phyloP scores from a whole-genome alignment of 768 basidiomycete species.

The Kwoniella shandongensis region DNA sequence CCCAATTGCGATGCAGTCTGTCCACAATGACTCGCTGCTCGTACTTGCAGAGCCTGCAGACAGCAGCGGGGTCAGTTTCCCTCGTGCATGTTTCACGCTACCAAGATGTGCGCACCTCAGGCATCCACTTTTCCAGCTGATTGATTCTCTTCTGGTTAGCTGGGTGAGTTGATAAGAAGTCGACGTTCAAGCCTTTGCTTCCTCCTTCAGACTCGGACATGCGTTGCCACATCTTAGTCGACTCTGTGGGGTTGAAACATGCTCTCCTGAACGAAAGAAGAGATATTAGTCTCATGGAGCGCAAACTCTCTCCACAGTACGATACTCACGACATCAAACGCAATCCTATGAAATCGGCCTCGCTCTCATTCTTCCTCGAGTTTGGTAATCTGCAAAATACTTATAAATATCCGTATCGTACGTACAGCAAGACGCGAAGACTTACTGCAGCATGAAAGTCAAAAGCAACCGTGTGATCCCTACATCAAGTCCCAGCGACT shows the following conservation, averaged over 20 bases:
- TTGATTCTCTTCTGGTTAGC: slow-evolving; percentile 68
- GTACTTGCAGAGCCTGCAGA: slow-evolving; percentile 38
- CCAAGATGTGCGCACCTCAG: slow-evolving; percentile 38
- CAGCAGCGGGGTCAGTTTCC: background rate
- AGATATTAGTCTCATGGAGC: background rate
- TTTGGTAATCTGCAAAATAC: slow-evolving; percentile 65
- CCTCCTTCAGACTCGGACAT: slow-evolving; percentile 62
- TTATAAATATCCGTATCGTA: slow-evolving; percentile 10
- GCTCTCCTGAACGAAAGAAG: slow-evolving; percentile 57
- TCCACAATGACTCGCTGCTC: slow-evolving; percentile 49
- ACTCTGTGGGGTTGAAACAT: slow-evolving; percentile 78
- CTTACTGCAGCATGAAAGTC: slow-evolving; percentile 59
- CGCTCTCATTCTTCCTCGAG: slow-evolving; percentile 74
- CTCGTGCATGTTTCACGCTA: background rate
- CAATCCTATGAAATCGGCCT: slow-evolving; percentile 87
- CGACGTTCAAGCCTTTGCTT: slow-evolving; percentile 51
- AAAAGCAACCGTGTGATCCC: slow-evolving; percentile 60
- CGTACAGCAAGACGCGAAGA: background rate
- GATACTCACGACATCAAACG: slow-evolving; percentile 63
- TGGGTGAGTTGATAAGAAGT: slow-evolving; percentile 82
- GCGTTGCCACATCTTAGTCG: slow-evolving; percentile 71
- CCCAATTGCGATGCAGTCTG: slow-evolving; percentile 40
- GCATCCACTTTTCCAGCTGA: slow-evolving; percentile 48
- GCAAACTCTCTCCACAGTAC: background rate
- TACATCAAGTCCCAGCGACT: slow-evolving; percentile 61